phyloP scores from a whole-genome alignment of 441 rosid species.

The Populus hybrid region DNA sequence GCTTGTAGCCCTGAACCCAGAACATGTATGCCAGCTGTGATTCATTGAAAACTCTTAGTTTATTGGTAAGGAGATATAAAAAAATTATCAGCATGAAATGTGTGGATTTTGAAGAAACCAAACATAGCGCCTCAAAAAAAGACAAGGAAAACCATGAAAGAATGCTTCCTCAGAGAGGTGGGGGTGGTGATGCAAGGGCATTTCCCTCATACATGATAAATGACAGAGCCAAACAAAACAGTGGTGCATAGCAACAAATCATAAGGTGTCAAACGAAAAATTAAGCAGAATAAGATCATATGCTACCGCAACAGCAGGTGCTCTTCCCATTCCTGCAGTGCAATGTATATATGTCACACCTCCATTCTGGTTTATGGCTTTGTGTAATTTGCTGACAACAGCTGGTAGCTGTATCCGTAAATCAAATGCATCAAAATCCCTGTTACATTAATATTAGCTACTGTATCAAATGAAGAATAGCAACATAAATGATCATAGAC shows the following conservation, averaged over 20 bases:
- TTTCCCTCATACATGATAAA: neutral
- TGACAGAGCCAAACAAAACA: neutral
- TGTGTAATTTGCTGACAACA: constrained; percentile 64
- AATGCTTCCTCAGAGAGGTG: neutral
- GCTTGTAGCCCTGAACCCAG: constrained; percentile 92
- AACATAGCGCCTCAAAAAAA: neutral
- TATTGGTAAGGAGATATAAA: constrained; percentile 10
- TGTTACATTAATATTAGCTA: constrained; percentile 35
- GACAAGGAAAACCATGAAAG: neutral
- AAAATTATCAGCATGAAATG: neutral
- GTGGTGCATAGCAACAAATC: neutral
- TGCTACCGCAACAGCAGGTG: constrained; percentile 89
- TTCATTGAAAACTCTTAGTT: constrained; percentile 20
- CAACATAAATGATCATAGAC: neutral
- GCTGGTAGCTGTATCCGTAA: constrained; percentile 91
- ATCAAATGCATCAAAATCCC: constrained; percentile 96
- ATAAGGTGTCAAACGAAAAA: neutral
- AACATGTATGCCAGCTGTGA: constrained; percentile 90
- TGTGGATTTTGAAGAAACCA: neutral
- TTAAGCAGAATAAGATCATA: constrained; percentile 3
- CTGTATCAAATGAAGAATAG: constrained; percentile 13
- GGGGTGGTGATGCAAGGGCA: neutral
- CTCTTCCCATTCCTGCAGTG: constrained; percentile 98
- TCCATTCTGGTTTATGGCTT: constrained; percentile 71
- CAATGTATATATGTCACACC: constrained; percentile 93